Percentiles rank a stretch among this genome's conserved stretches.
These are phyloP conservation scores for Sextonia rubra DNA, from an alignment of 164 flowering plant genomes.

Conservation along the genomic window DNA sequence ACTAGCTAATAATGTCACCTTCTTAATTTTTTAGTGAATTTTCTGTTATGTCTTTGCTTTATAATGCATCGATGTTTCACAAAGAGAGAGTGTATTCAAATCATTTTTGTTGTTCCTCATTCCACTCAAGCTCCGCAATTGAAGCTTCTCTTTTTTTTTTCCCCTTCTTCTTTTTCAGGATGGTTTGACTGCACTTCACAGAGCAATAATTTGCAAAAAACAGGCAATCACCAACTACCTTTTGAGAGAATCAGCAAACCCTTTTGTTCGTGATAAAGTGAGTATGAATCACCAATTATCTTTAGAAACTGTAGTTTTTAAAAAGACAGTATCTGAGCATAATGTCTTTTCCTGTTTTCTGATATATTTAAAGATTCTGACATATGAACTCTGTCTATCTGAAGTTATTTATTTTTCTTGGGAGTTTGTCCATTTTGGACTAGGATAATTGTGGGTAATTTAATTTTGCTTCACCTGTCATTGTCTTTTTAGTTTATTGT, in stretches of 20 bases:
- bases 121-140: constrained; percentile 1
- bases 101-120: not conserved
- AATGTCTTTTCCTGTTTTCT: constrained; percentile 1
- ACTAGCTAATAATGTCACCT: not conserved
- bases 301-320: not conserved
- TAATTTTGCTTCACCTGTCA: too few relatives aligned
- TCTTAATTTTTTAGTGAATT: not conserved
- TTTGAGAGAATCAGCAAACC: constrained; percentile 84
- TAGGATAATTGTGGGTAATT: too few relatives aligned
- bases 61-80: not conserved
- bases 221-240: constrained; percentile 84
- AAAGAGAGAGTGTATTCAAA: not conserved
- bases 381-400: too few relatives aligned
- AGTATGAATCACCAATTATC: constrained; percentile 19
- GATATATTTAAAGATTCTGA: not conserved
- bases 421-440: too few relatives aligned
- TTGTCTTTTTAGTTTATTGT: too few relatives aligned
- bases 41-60: not conserved
- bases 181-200: constrained; percentile 87
- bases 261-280: constrained; percentile 76
- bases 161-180: constrained; percentile 35
- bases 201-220: constrained; percentile 74
- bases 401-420: too few relatives aligned
- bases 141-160: not conserved
- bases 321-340: not conserved